phyloP scores from a whole-genome alignment of 1,139 yeast species.

The Protomyces inouyei region DNA sequence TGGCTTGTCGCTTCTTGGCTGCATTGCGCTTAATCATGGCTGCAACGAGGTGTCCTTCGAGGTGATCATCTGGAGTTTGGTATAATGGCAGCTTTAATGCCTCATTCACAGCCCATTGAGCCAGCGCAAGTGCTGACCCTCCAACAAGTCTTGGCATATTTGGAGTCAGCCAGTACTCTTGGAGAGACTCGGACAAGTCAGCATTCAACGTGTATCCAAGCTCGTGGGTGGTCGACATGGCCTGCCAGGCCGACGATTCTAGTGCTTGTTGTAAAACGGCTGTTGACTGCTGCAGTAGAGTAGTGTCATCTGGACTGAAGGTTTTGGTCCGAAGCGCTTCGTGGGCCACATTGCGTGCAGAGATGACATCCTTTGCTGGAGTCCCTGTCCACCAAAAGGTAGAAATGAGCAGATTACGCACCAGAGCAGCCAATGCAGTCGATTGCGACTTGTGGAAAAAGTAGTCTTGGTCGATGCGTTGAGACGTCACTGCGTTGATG shows the following conservation, averaged over 20 bases:
- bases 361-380: slow-evolving; percentile 45
- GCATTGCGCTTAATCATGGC: slow-evolving; percentile 3
- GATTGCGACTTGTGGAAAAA: slow-evolving; percentile 37
- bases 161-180: slow-evolving; percentile 31
- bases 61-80: slow-evolving; percentile 6
- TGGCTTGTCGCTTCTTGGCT: not conserved
- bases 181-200: not conserved
- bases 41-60: not conserved
- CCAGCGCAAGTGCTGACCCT: slow-evolving; percentile 9
- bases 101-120: slow-evolving; percentile 2
- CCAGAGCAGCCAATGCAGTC: slow-evolving; percentile 51
- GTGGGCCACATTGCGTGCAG: slow-evolving; percentile 48
- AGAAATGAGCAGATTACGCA: slow-evolving; percentile 59
- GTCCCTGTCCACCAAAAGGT: slow-evolving; percentile 75
- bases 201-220: slow-evolving; percentile 45
- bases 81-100: not conserved
- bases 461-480: slow-evolving; percentile 60
- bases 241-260: slow-evolving; percentile 52
- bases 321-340: slow-evolving; percentile 43
- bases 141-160: not conserved
- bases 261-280: slow-evolving; percentile 49
- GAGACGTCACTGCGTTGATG: slow-evolving; percentile 68
- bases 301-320: slow-evolving; percentile 44
- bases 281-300: slow-evolving; percentile 45
- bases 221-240: slow-evolving; percentile 55